These are phyloP conservation scores for Prototheca stagnorum DNA, from an alignment of 163 green algal genomes.

Conservation along the genomic window DNA sequence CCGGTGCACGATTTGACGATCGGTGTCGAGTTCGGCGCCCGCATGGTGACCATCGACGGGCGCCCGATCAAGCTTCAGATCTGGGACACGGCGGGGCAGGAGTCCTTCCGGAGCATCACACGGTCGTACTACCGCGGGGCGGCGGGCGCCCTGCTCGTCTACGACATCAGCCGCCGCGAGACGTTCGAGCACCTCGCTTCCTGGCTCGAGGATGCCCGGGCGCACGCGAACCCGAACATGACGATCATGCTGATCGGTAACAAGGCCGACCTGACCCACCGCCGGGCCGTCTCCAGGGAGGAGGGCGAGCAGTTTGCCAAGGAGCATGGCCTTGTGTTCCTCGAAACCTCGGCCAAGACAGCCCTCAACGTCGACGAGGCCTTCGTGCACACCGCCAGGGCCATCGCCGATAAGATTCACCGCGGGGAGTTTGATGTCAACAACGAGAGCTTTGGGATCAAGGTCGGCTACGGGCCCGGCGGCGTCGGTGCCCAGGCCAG, in stretches of 20 bases:
- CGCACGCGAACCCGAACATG: constrained; percentile 99
- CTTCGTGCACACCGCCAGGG: constrained; percentile 95
- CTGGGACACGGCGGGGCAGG: constrained; percentile 96
- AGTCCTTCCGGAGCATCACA: constrained; percentile 94
- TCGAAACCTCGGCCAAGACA: constrained; percentile 97
- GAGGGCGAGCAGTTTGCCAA: constrained; percentile 97
- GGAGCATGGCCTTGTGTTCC: constrained; percentile 95
- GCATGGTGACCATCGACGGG: constrained; percentile 96
- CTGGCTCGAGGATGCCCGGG: constrained; percentile 95
- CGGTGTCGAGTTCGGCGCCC: constrained; percentile 95
- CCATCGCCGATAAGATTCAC: constrained; percentile 92
- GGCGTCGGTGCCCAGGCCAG: constrained; percentile 13
- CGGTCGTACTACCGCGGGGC: constrained; percentile 95
- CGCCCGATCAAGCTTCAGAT: constrained; percentile 99
- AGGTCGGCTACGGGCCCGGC: constrained; percentile 83
- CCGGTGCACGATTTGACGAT: constrained; percentile 99
- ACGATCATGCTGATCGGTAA: constrained; percentile 99
- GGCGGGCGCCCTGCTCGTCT: constrained; percentile 92
- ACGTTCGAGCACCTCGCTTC: constrained; percentile 97
- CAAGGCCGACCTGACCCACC: constrained; percentile 89
- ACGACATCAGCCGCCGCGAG: constrained; percentile 96
- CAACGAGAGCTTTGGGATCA: constrained; percentile 98
- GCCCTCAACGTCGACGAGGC: constrained; percentile 97
- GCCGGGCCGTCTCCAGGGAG: constrained; percentile 79
- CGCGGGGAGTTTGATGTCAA: constrained; percentile 89